phyloP scores from a whole-genome alignment of 257 asterid genomes.

The Jaltomata sinuosa region DNA sequence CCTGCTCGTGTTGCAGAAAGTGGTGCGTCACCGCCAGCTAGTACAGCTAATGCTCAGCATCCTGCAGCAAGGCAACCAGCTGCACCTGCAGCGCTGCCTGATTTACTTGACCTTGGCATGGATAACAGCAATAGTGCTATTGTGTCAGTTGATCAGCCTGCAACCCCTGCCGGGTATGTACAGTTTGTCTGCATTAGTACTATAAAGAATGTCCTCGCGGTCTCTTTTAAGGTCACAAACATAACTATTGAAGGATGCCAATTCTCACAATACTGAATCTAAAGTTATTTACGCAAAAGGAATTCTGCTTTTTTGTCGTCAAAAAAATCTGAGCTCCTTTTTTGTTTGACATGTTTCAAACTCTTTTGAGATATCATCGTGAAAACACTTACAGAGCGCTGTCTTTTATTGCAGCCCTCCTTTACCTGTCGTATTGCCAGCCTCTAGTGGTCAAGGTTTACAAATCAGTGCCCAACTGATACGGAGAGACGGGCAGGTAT shows the following conservation, averaged over 20 bases:
- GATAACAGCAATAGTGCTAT: slow-evolving; percentile 58
- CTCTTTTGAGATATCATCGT: background rate
- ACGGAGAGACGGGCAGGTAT: slow-evolving; percentile 82
- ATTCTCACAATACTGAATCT: background rate
- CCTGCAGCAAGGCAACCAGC: slow-evolving; percentile 46
- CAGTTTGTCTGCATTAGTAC: background rate
- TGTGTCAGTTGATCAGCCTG: slow-evolving; percentile 60
- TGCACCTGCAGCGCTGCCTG: slow-evolving; percentile 64
- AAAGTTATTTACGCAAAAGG: background rate
- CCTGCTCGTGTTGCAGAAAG: slow-evolving; percentile 47
- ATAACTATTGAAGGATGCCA: background rate
- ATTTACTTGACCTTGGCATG: slow-evolving; percentile 92
- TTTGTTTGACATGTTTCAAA: background rate
- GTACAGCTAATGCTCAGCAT: slow-evolving; percentile 40
- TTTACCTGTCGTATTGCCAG: slow-evolving; percentile 72
- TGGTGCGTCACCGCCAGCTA: slow-evolving; percentile 55
- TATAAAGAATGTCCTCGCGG: background rate
- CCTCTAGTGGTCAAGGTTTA: slow-evolving; percentile 81
- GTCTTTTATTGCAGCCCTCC: slow-evolving; percentile 60
- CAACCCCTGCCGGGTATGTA: slow-evolving; percentile 52
- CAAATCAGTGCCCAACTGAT: slow-evolving; percentile 88
- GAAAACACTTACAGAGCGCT: background rate
- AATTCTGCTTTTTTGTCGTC: background rate
- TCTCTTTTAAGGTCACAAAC: background rate
- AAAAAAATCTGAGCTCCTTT: background rate